Conservation (phyloP, 495 filamentous ascomycete species). For the Podospora anserina region DNA sequence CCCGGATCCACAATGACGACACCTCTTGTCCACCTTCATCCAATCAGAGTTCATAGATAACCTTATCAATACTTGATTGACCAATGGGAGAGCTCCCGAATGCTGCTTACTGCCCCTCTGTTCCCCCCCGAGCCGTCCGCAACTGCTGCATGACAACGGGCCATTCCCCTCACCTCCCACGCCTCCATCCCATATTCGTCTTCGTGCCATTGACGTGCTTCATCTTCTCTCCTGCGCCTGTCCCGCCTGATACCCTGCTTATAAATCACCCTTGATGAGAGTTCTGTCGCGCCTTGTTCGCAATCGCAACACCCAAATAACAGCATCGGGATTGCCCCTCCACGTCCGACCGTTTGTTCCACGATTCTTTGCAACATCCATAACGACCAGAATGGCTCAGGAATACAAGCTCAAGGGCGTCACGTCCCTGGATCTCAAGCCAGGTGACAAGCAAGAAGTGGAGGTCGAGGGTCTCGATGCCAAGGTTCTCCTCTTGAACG, state of each 20-base stretch:
- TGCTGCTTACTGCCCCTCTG: constrained; percentile 1
- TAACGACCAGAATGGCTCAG: constrained; percentile 43
- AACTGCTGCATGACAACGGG: not conserved
- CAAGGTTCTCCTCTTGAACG: constrained; percentile 81
- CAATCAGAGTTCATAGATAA: not conserved
- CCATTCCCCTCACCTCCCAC: not conserved
- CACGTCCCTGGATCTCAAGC: constrained; percentile 64
- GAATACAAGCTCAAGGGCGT: constrained; percentile 88
- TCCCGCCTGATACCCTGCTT: constrained; percentile 3
- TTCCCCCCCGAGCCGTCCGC: not conserved
- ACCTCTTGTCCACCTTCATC: not conserved
- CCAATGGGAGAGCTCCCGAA: not conserved
- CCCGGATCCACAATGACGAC: not conserved
- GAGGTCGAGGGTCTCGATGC: constrained; percentile 86
- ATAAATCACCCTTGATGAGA: constrained; percentile 3
- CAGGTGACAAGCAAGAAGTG: constrained; percentile 79
- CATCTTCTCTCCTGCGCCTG: not conserved
- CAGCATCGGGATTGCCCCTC: not conserved
- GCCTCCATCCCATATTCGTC: not conserved
- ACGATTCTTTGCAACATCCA: constrained; percentile 11
- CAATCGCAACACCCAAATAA: not conserved
- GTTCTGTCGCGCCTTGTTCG: not conserved
- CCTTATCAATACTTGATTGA: not conserved
- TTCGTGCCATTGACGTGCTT: constrained; percentile 5
- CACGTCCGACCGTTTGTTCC: constrained; percentile 10